Base-by-base conservation (phyloP, 192 early-diverging fungal species). In the Dimargaris xerosporica region DNA sequence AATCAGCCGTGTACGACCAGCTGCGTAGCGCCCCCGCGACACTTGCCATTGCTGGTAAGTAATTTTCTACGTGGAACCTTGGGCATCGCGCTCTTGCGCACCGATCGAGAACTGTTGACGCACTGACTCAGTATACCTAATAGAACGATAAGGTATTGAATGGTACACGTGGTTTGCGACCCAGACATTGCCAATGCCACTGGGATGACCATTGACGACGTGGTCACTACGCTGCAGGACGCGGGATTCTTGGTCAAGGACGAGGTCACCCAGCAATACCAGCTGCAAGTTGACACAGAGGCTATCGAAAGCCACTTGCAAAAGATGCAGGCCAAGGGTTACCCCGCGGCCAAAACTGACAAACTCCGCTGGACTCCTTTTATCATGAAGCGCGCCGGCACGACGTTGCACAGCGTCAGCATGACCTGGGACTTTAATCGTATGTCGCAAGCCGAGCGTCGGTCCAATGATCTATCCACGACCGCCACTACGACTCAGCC, bases 181-280 rank as follows among this genome's bases (percentile, higher is more conserved):
- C 69, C 73, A 26, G 83, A 84, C 10, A 71, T 94, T 16, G 80
- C 84, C 45, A 48, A 64, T 21, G 51, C 70, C 52, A 94, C 92
- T 12, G 78, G 85, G 17, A 87, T 96, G 77, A 82, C 83, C 0
- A 62, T 78, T 16, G 85, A 93, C 63, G 94, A 96, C 70, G 75
- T 96, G 54, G 75, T 93, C 21, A 78, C 82, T 11, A 87, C 88
- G 0, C 73, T 96, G 34, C 80, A 87, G 64, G 75, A 70, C 23
- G 76, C 30, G 28, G n/a, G 64, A 10, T 17, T 72, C 74, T 69
- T 48, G 74, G 62, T 29, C 69, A 72, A 62, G 66, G 9, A 21
- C 46, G 54, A 43, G 44, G 28, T 66, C 61, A 29, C 23, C 52
- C 17, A 63, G 56, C 21, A 66, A 63, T 79, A 86, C 66, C 66